A percentile compares a stretch with the other conserved stretches of the same genome.
Evolutionary conservation across 208 protist genomes (phyloP).

Genomic region (Leishmania aethiopica): DNA sequence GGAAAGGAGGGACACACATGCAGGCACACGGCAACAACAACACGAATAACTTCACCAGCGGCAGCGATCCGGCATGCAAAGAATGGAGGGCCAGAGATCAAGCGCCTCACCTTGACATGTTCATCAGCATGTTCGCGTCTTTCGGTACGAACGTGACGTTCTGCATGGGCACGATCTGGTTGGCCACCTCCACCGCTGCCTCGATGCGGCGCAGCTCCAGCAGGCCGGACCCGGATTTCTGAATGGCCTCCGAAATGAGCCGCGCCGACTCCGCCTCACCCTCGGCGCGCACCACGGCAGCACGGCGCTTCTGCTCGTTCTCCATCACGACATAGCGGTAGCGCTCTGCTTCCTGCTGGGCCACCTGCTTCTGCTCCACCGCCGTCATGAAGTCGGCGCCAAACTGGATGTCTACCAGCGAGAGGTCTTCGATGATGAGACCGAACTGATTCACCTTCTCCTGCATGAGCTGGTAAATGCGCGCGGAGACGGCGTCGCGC

Average conservation of each 20-base stretch:
- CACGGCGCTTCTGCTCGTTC: constrained; percentile 94
- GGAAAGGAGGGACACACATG: not conserved
- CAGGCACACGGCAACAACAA: not conserved
- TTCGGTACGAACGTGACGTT: constrained; percentile 90
- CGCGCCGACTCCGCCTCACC: constrained; percentile 94
- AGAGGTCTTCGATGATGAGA: constrained; percentile 97
- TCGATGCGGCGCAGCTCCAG: constrained; percentile 97
- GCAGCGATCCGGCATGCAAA: not conserved
- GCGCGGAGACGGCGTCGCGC: constrained; percentile 93
- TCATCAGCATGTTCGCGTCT: constrained; percentile 73
- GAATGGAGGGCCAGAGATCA: not conserved
- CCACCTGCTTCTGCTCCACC: constrained; percentile 98
- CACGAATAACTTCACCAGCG: not conserved
- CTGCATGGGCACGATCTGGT: constrained; percentile 70
- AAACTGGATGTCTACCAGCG: constrained; percentile 97
- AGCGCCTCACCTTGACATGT: constrained; percentile 31
- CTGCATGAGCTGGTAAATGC: constrained; percentile 93
- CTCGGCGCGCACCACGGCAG: constrained; percentile 94
- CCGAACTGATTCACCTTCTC: constrained; percentile 97
- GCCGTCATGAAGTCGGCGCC: constrained; percentile 95
- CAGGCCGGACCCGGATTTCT: constrained; percentile 74
- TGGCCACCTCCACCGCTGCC: constrained; percentile 96
- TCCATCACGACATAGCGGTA: constrained; percentile 96
- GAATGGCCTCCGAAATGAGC: constrained; percentile 92
- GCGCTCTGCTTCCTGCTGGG: constrained; percentile 97